Evolutionary conservation across 257 asterid genomes (phyloP).

Genomic region (Solanum appendiculatum): DNA sequence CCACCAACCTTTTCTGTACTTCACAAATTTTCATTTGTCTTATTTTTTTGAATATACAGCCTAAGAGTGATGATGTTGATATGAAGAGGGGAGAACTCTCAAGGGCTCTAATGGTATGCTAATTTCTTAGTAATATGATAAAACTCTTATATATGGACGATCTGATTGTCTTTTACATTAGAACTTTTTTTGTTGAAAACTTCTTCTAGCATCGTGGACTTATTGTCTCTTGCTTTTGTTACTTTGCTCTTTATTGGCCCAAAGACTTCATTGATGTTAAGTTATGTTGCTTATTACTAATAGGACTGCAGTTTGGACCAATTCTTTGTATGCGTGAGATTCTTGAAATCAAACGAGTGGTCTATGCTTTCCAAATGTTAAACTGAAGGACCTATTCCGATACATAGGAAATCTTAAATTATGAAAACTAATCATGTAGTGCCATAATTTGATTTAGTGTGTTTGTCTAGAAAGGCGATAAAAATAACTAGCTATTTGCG

Average conservation of each 20-base stretch:
- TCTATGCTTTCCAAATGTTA: background rate
- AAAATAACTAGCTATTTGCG: background rate
- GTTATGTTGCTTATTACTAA: background rate
- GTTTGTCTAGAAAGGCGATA: background rate
- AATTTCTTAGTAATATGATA: background rate
- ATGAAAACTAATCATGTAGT: background rate
- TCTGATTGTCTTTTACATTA: background rate
- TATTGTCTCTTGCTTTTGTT: background rate
- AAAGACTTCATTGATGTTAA: background rate
- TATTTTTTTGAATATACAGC: conserved; percentile 35
- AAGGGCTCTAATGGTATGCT: conserved; percentile 76
- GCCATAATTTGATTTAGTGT: background rate
- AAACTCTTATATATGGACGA: background rate
- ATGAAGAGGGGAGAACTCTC: conserved; percentile 71
- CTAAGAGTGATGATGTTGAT: conserved; percentile 52
- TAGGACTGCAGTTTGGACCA: background rate
- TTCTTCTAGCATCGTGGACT: background rate
- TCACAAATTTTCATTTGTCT: background rate
- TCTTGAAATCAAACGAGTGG: background rate
- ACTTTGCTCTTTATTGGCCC: background rate
- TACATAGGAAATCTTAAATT: background rate
- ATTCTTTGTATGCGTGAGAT: background rate
- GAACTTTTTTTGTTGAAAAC: background rate
- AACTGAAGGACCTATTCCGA: background rate
- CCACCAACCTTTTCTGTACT: background rate